phyloP scores from a whole-genome alignment of 306 rosid genomes.

The Corylus americana region DNA sequence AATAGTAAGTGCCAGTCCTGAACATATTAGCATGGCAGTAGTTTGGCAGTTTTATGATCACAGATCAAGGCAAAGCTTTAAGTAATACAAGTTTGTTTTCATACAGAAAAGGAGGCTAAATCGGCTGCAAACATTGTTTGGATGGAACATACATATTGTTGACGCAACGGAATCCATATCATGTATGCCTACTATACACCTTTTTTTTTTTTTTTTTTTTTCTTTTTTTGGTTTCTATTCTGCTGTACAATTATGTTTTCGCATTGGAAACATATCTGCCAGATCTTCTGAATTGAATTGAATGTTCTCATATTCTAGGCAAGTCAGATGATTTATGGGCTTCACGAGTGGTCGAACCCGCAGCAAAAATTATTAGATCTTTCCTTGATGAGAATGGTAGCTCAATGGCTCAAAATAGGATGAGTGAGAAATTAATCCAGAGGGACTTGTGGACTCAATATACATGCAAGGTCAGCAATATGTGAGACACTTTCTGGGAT shows the following conservation, averaged over 20 bases:
- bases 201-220: background rate
- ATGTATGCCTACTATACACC: constrained; percentile 36
- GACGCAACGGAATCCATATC: constrained; percentile 75
- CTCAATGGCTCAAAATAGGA: constrained; percentile 28
- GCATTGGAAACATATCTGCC: background rate
- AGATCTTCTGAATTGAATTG: background rate
- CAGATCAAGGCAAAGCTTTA: constrained; percentile 27
- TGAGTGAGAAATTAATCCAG: constrained; percentile 41
- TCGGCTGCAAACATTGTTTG: constrained; percentile 68
- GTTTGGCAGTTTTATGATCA: background rate
- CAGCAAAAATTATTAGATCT: constrained; percentile 45
- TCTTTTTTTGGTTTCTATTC: constrained; percentile 1
- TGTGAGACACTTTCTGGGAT: background rate
- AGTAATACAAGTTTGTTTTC: background rate
- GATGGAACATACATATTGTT: constrained; percentile 70
- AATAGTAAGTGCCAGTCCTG: constrained; percentile 10
- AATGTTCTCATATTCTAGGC: constrained; percentile 43
- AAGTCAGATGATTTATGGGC: constrained; percentile 65
- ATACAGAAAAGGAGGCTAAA: constrained; percentile 73
- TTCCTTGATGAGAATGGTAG: constrained; percentile 48
- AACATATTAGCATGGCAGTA: constrained; percentile 8
- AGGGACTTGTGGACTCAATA: constrained; percentile 93
- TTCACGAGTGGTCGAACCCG: constrained; percentile 63
- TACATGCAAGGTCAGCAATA: constrained; percentile 61
- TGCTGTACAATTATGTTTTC: background rate